phyloP scores from a whole-genome alignment of 2,329 filamentous ascomycete genomes.

The Scortechinia acanthostroma region DNA sequence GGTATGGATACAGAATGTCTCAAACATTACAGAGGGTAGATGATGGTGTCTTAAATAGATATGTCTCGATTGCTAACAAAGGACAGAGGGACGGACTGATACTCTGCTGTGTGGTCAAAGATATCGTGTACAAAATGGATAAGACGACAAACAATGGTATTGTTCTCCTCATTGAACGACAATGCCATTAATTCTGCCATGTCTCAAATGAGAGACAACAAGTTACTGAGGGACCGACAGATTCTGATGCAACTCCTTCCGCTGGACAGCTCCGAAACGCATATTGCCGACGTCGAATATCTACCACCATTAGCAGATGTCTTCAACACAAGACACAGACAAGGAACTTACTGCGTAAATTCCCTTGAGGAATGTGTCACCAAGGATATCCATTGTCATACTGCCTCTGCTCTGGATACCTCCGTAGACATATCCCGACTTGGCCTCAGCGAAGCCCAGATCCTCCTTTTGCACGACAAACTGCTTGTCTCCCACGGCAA shows the following conservation, averaged over 20 bases:
- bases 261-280: conserved; percentile 46
- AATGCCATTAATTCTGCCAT: too few relatives aligned
- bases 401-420: conserved; percentile 49
- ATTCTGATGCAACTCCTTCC: conserved; percentile 17
- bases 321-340: neutral
- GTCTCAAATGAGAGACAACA: too few relatives aligned
- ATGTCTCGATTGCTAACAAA: too few relatives aligned
- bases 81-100: too few relatives aligned
- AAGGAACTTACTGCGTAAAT: conserved; percentile 42
- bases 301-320: conserved; percentile 18
- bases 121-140: too few relatives aligned
- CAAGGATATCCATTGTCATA: conserved; percentile 47
- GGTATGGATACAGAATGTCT: too few relatives aligned
- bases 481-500: conserved; percentile 55
- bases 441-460: conserved; percentile 44
- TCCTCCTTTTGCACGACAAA: conserved; percentile 51
- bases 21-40: too few relatives aligned
- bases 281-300: conserved; percentile 51
- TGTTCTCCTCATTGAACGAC: too few relatives aligned
- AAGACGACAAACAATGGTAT: too few relatives aligned
- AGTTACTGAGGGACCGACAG: neutral
- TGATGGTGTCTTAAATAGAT: too few relatives aligned
- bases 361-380: conserved; percentile 48
- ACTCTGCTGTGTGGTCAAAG: too few relatives aligned
- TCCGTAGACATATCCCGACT: conserved; percentile 45